A percentile compares a stretch with the other conserved stretches of the same genome.
Evolutionary conservation across 805 yeast species (phyloP).

Genomic region (Starmerella vaccinii): DNA sequence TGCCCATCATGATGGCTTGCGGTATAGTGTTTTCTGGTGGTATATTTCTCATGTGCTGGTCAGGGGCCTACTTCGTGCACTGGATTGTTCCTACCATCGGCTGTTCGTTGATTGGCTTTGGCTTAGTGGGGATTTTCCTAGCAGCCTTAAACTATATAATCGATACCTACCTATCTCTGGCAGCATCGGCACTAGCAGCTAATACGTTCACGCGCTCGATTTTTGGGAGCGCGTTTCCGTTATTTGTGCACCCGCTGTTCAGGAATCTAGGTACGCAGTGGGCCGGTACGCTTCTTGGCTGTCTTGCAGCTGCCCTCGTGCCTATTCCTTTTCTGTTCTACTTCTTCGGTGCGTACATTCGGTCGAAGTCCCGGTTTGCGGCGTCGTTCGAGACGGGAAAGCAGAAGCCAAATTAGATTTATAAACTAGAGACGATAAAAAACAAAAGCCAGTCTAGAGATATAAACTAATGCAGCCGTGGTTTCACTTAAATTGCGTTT

Average conservation of each 20-base stretch:
- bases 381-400: neutral
- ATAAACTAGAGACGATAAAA: too few relatives aligned
- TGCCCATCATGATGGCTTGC: slow-evolving; percentile 67
- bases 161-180: slow-evolving; percentile 46
- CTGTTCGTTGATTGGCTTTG: slow-evolving; percentile 41
- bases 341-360: neutral
- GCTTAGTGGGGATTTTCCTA: slow-evolving; percentile 46
- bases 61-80: slow-evolving; percentile 67
- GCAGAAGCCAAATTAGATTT: too few relatives aligned
- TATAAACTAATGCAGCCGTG: too few relatives aligned
- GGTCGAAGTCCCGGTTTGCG: neutral
- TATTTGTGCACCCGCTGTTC: slow-evolving; percentile 65
- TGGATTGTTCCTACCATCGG: slow-evolving; percentile 51
- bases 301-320: slow-evolving; percentile 37
- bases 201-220: slow-evolving; percentile 58
- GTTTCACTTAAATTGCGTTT: too few relatives aligned
- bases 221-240: slow-evolving; percentile 60
- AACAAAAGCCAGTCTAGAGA: too few relatives aligned
- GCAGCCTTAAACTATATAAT: slow-evolving; percentile 52
- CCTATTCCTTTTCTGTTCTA: neutral
- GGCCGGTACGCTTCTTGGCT: slow-evolving; percentile 67
- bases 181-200: slow-evolving; percentile 57
- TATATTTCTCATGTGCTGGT: slow-evolving; percentile 78
- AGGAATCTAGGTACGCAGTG: slow-evolving; percentile 56
- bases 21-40: slow-evolving; percentile 64